Evolutionary conservation across 176 grass and related monocot genomes (phyloP), one percentile per base, ranked within the genome.

Genomic region (Miscanthus lutarioriparius): DNA sequence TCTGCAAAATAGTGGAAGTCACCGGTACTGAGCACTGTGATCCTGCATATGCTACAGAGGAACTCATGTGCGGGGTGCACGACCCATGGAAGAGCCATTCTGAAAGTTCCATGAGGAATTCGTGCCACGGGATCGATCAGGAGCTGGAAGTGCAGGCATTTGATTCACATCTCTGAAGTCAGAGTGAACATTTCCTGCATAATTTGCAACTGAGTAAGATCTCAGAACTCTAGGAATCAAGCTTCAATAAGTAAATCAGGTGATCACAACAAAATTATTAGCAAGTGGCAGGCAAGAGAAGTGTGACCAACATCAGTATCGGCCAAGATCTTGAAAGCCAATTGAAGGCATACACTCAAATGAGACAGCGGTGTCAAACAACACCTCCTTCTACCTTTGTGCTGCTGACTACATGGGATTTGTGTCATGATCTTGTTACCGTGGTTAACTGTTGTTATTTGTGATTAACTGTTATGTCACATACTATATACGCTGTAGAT

Each of bases 121-220:
- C n/a, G 70, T 40, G 43, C 76, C 70, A 72, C 28, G 75, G 49
- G 47, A 76, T 62, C 28, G 88, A 73, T 63, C 13, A 45, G 74
- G 79, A 41, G 83, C 83, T 19, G 91, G 83, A 80, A 93, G 88
- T 0, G 23, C 58, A 81, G 48, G 51, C 78, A 73, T 80, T 75
- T 84, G 70, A 70, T 63, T 53, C 22, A 27, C 67, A 44, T 69
- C 82, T 67, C 8, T 80, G 64, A 26, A 38, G 47, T 19, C 26
- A 67, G 53, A 10, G 28, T 11, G 54, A 38, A 36, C 41, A 80
- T 7, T 72, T 56, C 88, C 86, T 88, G 69, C 69, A 53, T 49
- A 74, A 74, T 62, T 65, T 35, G 43, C 10, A 67, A 16, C 56
- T 15, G 1, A 78, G 20, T 30, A 64, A 56, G 30, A 83, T 78